Percentiles rank a stretch among this genome's conserved stretches.
Evolutionary conservation across 2,329 filamentous ascomycete species (phyloP).

Genomic region (Pestalotiopsis sp.): DNA sequence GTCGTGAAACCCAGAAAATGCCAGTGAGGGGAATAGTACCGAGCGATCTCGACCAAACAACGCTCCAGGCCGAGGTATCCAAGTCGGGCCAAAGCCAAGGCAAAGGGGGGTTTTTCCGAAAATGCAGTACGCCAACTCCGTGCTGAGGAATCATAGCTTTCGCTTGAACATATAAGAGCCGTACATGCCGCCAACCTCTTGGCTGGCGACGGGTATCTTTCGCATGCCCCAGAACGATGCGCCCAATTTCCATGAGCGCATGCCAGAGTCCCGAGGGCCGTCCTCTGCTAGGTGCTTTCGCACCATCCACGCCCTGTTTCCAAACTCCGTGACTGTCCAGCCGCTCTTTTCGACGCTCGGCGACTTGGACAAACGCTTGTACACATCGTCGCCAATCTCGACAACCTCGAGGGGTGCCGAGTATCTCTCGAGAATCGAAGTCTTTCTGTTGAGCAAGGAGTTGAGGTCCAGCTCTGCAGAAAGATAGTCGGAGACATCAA

Average conservation of each 20-base stretch:
- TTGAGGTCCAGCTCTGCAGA: constrained; percentile 63
- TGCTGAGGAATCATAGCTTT: constrained; percentile 38
- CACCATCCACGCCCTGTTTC: constrained; percentile 69
- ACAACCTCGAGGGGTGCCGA: constrained; percentile 75
- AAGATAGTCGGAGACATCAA: constrained; percentile 75
- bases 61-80: not conserved
- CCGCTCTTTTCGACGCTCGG: constrained; percentile 63
- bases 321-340: constrained; percentile 73
- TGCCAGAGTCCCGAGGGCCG: constrained; percentile 55
- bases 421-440: constrained; percentile 58
- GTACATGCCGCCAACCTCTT: constrained; percentile 94
- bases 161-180: constrained; percentile 70
- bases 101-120: not conserved
- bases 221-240: constrained; percentile 84
- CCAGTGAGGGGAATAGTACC: not conserved
- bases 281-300: constrained; percentile 44
- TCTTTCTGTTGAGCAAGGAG: constrained; percentile 52
- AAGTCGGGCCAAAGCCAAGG: not conserved
- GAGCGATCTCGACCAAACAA: not conserved
- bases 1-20: not conserved
- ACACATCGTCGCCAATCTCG: constrained; percentile 72
- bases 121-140: not conserved
- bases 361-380: constrained; percentile 65
- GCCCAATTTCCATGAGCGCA: constrained; percentile 79
- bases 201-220: constrained; percentile 87